Conservation (phyloP, 108 stramenopile species). For the Nannochloropsis granulata region DNA sequence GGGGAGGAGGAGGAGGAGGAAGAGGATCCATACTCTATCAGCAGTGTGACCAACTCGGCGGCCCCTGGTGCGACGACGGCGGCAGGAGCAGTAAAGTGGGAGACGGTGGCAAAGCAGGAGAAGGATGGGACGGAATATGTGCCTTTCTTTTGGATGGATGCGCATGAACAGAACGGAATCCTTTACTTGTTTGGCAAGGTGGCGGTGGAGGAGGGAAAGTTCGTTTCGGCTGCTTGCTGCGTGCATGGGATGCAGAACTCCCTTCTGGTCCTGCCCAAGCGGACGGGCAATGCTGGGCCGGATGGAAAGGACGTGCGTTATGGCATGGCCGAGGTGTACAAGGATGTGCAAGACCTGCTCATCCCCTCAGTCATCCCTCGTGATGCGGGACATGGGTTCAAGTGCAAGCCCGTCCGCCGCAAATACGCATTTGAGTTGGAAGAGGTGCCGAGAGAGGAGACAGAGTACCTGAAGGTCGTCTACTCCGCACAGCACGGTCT, state of each 20-base stretch:
- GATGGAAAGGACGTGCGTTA: constrained; percentile 31
- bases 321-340: constrained; percentile 58
- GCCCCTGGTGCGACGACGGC: neutral
- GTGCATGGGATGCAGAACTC: constrained; percentile 63
- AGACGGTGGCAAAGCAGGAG: neutral
- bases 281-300: neutral
- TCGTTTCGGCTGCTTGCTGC: constrained; percentile 65
- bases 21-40: neutral
- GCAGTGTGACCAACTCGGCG: neutral
- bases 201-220: constrained; percentile 18
- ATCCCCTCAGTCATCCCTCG: constrained; percentile 52
- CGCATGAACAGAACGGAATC: constrained; percentile 67
- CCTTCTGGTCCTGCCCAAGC: constrained; percentile 77
- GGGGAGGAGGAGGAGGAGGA: neutral
- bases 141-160: constrained; percentile 87
- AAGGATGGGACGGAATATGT: constrained; percentile 41
- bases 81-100: constrained; percentile 16
- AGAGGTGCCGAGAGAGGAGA: constrained; percentile 72
- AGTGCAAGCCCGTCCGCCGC: constrained; percentile 66
- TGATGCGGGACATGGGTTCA: constrained; percentile 53
- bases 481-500: neutral
- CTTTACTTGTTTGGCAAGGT: constrained; percentile 89
- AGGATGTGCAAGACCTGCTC: constrained; percentile 35
- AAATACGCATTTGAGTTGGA: constrained; percentile 88
- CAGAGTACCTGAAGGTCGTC: constrained; percentile 80